These are phyloP conservation scores for Albophoma yamanashiensis DNA, from an alignment of 2,329 filamentous ascomycete species.

Conservation along the genomic window DNA sequence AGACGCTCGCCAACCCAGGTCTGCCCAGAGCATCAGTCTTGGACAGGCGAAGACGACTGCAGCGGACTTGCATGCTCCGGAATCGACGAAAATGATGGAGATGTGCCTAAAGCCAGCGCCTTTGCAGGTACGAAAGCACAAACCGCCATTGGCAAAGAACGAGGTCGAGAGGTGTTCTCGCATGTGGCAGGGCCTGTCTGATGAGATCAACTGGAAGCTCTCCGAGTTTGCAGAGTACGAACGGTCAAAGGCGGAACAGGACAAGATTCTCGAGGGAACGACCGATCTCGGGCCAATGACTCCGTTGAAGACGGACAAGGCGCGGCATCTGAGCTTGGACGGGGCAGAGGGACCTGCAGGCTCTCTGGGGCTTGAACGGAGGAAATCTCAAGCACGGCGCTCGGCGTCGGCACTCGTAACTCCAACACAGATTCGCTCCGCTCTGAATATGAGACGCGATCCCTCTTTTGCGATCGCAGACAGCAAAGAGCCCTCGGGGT, in stretches of 20 bases:
- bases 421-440: neutral
- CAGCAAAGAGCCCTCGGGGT: neutral
- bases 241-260: neutral
- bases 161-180: constrained; percentile 7
- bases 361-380: neutral
- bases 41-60: constrained; percentile 8
- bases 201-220: constrained; percentile 1
- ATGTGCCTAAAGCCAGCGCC: constrained; percentile 14
- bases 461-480: neutral
- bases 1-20: neutral
- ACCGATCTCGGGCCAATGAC: neutral
- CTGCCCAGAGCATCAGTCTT: neutral
- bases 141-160: neutral
- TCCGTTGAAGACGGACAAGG: neutral
- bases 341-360: neutral
- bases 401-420: neutral
- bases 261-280: neutral
- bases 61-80: constrained; percentile 11
- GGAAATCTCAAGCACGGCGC: neutral
- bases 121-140: constrained; percentile 9
- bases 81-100: constrained; percentile 5
- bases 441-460: neutral
- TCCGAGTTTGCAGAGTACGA: neutral
- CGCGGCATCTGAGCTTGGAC: neutral
- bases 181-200: constrained; percentile 2